Percentiles rank a stretch among this genome's conserved stretches.
Evolutionary conservation across 2,329 filamentous ascomycete genomes (phyloP).

Genomic region (Aciculosporium take): DNA sequence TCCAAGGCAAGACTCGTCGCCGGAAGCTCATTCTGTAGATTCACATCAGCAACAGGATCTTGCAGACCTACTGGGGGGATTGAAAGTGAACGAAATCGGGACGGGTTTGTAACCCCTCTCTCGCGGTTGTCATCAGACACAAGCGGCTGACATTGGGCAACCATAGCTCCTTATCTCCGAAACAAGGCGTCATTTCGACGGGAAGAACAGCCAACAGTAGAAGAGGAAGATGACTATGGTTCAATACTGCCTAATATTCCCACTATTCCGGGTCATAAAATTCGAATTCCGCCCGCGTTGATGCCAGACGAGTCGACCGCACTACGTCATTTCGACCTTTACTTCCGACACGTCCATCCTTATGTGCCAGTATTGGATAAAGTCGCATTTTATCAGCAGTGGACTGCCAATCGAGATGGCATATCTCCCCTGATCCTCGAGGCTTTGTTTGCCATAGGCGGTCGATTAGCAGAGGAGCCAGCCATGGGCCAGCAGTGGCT

Average conservation of each 20-base stretch:
- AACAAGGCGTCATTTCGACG: constrained; percentile 37
- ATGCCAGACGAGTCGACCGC: constrained; percentile 82
- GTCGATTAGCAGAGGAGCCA: constrained; percentile 68
- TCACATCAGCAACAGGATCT: constrained; percentile 58
- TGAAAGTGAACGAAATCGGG: constrained; percentile 77
- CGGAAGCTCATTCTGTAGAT: constrained; percentile 43
- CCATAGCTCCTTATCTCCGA: constrained; percentile 68
- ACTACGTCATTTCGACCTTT: constrained; percentile 76
- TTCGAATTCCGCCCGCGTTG: constrained; percentile 79
- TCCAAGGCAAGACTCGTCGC: constrained; percentile 22
- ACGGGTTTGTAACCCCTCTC: constrained; percentile 45
- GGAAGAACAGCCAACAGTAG: constrained; percentile 49
- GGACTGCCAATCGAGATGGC: constrained; percentile 66
- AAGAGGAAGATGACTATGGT: constrained; percentile 61
- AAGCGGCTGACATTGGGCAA: neutral
- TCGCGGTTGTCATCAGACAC: no score
- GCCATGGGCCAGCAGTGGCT: constrained; percentile 85
- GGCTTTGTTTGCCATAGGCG: constrained; percentile 80
- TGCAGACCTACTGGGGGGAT: constrained; percentile 66
- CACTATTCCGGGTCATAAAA: constrained; percentile 56
- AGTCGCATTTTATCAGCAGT: constrained; percentile 72
- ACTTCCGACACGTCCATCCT: constrained; percentile 79
- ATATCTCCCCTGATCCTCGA: constrained; percentile 85
- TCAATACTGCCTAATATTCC: constrained; percentile 53
- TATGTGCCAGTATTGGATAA: constrained; percentile 86